Base-by-base conservation (phyloP, 805 yeast species). In the Spathaspora hagerdaliae region DNA sequence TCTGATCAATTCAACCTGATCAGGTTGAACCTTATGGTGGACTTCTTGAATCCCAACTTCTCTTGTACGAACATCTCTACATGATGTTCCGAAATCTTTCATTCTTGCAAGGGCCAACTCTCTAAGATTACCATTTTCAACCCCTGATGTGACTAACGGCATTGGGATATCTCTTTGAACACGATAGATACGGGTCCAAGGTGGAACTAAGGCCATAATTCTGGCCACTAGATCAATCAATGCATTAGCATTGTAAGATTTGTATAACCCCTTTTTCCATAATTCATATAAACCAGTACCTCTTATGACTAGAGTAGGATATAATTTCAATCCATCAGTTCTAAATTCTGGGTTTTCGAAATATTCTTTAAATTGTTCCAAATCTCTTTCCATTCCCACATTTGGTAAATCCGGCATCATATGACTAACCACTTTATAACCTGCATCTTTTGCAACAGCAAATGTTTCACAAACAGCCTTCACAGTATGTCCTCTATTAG, bases 391-490 rank as follows among this genome's bases (percentile, higher is more conserved):
- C 96, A 92, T 88, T 14, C 98, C 99, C 48, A 94, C 97, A 59
- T 94, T 94, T 13, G 99, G 99, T 57, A 94, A 75, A 73, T 94
- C 99, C 12, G 99, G 99, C 99, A 94, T 94, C 99, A 94, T 94
- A 69, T 94, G 99, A 53, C 96, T 83, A 24, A 94, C 99, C 44
- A 94, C 96, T 63, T 94, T 94, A 67, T 91, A 94, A 11, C 99
- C 99, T 1, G 99, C 92, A 66, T 94, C 99, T 63, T 94, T 94
- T n/a, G 98, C 96, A 39, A 86, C 81, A 1, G 88, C 87, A 71
- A 94, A 94, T 0, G 98, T 94, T 60, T 92, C 96, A 66, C 97
- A 87, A 8, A 94, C 99, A 1, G 98, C 82, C 63, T 84, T 85
- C 19, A 94, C 99, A 0, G 99, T 94, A 60, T 94, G 99, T 2